Conservation (phyloP, 1,284 basidiomycete genomes). For the Cryptococcus sp. region DNA sequence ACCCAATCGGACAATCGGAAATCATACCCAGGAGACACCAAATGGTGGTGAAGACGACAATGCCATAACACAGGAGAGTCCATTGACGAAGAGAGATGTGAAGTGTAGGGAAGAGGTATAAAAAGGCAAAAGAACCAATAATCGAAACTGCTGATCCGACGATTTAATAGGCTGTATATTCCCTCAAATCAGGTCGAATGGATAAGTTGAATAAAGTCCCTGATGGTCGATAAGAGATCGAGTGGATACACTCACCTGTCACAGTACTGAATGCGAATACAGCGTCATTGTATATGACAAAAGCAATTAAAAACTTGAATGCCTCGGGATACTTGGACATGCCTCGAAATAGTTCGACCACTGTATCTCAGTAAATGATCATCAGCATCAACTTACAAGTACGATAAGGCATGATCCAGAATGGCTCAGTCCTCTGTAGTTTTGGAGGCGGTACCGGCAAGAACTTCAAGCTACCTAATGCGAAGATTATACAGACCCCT, state of each 20-base stretch:
- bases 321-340: conserved; percentile 6
- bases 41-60: background rate
- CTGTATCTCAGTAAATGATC: background rate
- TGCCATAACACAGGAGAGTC: conserved; percentile 1
- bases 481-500: conserved; percentile 2
- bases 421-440: background rate
- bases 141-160: conserved; percentile 1
- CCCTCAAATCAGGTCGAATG: background rate
- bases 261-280: conserved; percentile 4
- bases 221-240: background rate
- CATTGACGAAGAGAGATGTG: conserved; percentile 4
- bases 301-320: conserved; percentile 6
- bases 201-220: conserved; percentile 3
- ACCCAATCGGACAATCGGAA: background rate
- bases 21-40: conserved; percentile 6
- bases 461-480: conserved; percentile 1
- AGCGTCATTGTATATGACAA: conserved; percentile 7
- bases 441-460: background rate
- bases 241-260: background rate
- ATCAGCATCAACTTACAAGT: background rate
- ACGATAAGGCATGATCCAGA: background rate
- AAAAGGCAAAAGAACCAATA: conserved; percentile 1
- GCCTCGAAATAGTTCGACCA: conserved; percentile 2
- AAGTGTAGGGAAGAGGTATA: conserved; percentile 3
- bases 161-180: conserved; percentile 5